Conservation (phyloP, 2,329 filamentous ascomycete species). For the Ploettnerulaceae sp. region DNA sequence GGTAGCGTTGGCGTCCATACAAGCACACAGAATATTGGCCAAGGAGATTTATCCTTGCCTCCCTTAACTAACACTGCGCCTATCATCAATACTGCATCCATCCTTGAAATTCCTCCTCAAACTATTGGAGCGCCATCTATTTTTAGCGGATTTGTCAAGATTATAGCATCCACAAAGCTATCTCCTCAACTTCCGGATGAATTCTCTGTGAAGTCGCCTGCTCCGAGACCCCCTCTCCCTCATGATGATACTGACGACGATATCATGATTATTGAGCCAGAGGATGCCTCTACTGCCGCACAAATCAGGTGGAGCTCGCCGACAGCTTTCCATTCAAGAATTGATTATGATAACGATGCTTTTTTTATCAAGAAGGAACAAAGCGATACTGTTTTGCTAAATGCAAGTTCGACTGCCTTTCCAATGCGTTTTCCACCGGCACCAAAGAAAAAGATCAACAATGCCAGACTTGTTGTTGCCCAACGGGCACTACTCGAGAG, state of each 20-base stretch:
- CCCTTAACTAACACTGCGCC: no score
- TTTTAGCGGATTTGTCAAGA: no score
- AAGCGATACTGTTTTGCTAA: background rate
- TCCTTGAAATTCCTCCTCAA: no score
- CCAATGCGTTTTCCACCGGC: background rate
- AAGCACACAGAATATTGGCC: no score
- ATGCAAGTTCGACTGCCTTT: background rate
- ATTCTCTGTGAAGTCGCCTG: no score
- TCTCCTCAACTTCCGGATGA: no score
- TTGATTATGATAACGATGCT: constrained; percentile 1
- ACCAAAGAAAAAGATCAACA: background rate
- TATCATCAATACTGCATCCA: no score
- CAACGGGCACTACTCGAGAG: constrained; percentile 1
- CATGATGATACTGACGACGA: constrained; percentile 6
- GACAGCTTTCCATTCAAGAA: background rate
- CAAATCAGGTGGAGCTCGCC: background rate
- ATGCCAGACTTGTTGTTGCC: constrained; percentile 1
- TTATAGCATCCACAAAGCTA: no score
- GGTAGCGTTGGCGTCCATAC: no score
- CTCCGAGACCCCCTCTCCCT: no score
- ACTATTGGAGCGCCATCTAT: no score
- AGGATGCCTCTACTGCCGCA: background rate
- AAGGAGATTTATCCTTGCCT: no score
- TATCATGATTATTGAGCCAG: constrained; percentile 1
- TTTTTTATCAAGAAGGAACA: constrained; percentile 1